Base-by-base conservation (phyloP, 768 basidiomycete genomes). In the Macrolepiota dolichaula region DNA sequence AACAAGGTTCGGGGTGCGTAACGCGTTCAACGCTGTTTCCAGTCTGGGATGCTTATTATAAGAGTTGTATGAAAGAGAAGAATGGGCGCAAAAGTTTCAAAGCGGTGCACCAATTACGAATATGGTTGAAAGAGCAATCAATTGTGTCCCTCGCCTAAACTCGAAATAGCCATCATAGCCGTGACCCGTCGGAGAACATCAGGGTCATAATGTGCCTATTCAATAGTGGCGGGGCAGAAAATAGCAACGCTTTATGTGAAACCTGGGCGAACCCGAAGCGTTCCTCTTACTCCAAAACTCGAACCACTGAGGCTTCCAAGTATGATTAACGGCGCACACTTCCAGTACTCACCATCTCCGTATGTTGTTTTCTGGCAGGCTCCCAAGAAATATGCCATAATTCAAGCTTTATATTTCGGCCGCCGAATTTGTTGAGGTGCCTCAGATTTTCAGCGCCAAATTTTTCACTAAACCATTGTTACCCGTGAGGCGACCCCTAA, bases 101-200 rank as follows among this genome's bases (percentile, higher is more conserved):
- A 25, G 50, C 2, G n/a, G 24, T 32, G 38, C 5, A 17, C 32
- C 24, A 17, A 25, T 58, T 58, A 50, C 46, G 49, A 36, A 42
- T 38, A n/a, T 38, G 13, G 47, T 51, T 40, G 49, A 59, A 51
- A 42, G 24, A 11, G 25, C 2, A 40, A 40, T 27, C 51, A 29
- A 40, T 24, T 59, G 19, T 13, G 49, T 11, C 19, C 38, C 57
- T 42, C 38, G 49, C 15, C 27, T 59, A 59, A 59, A 51, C 57
- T 51, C 17, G 24, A 59, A 59, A 40, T 40, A 38, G 49, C 12
- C 29, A 17, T 11, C 10, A 10, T 13, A 10, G 46, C 47, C 47
- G 56, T 35, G 29, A 50, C 12, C 47, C 36, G 22, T 27, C 54
- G 25, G 37, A 55, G 25, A 42, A 12, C 17, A 5, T 24, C 54